Conservation (phyloP, 352 stramenopile genomes). For the Peronospora tabacina region DNA sequence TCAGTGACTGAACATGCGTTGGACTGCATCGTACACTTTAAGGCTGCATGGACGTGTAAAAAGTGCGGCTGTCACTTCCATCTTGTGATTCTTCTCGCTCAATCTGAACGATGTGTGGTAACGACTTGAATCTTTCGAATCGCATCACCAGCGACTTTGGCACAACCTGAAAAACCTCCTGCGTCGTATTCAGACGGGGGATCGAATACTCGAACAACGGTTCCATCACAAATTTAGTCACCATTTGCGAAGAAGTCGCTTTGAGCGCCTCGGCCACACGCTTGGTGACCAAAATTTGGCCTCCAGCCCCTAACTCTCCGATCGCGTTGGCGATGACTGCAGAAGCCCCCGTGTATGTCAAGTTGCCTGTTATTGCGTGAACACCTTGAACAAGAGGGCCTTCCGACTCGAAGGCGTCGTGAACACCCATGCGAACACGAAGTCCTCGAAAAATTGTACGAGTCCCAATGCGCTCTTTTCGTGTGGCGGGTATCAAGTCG, state of each 20-base stretch:
- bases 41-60: conserved; percentile 15
- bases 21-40: background rate
- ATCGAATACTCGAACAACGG: conserved; percentile 29
- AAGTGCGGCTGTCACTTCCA: conserved; percentile 8
- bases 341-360: conserved; percentile 38
- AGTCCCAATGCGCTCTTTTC: conserved; percentile 21
- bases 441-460: conserved; percentile 35
- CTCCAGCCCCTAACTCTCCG: conserved; percentile 37
- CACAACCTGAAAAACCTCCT: conserved; percentile 34
- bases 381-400: conserved; percentile 26
- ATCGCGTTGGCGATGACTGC: conserved; percentile 47
- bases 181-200: conserved; percentile 18
- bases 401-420: conserved; percentile 30
- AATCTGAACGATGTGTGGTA: conserved; percentile 13
- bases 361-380: conserved; percentile 37
- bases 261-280: conserved; percentile 35
- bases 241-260: conserved; percentile 14
- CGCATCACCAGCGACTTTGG: conserved; percentile 19
- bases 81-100: conserved; percentile 12
- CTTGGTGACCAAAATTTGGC: conserved; percentile 45
- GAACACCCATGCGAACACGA: conserved; percentile 43
- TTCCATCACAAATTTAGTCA: conserved; percentile 21
- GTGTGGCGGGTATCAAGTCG: conserved; percentile 31
- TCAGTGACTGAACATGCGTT: too few relatives aligned
- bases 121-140: conserved; percentile 15